These are phyloP conservation scores for Calycina herbarum DNA, from an alignment of 2,329 filamentous ascomycete genomes.

Conservation along the genomic window DNA sequence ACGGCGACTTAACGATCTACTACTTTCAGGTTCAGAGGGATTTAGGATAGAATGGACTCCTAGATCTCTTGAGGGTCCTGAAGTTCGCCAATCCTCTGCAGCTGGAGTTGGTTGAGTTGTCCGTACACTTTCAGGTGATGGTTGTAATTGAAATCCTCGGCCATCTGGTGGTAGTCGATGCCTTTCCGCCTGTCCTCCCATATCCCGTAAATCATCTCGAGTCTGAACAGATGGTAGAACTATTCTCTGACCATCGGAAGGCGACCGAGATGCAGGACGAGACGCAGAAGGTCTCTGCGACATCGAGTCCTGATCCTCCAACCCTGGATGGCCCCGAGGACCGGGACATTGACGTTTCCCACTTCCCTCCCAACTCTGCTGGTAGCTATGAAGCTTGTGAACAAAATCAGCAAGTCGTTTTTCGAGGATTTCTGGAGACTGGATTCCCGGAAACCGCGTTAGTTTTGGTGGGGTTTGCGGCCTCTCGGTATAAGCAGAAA, in stretches of 20 bases:
- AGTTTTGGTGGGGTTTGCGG: constrained; percentile 33
- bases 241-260: constrained; percentile 37
- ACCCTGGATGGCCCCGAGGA: constrained; percentile 50
- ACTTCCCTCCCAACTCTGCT: constrained; percentile 39
- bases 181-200: constrained; percentile 30
- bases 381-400: constrained; percentile 38
- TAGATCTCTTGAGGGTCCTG: constrained; percentile 34
- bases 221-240: constrained; percentile 37
- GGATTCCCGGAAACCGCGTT: constrained; percentile 31
- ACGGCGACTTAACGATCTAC: constrained; percentile 23
- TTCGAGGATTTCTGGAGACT: constrained; percentile 35
- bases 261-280: constrained; percentile 53
- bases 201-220: constrained; percentile 36
- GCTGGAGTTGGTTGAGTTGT: constrained; percentile 19
- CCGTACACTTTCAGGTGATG: constrained; percentile 28
- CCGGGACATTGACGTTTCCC: constrained; percentile 57
- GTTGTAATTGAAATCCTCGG: constrained; percentile 27
- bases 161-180: constrained; percentile 27
- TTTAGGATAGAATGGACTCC: constrained; percentile 41
- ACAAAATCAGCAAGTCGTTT: constrained; percentile 37
- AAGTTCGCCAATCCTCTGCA: constrained; percentile 30
- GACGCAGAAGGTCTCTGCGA: constrained; percentile 60
- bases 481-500: constrained; percentile 36
- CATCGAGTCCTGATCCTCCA: constrained; percentile 63
- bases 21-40: constrained; percentile 34